These are phyloP conservation scores for Colletotrichum lupini DNA, from an alignment of 2,329 filamentous ascomycete genomes.

Conservation along the genomic window DNA sequence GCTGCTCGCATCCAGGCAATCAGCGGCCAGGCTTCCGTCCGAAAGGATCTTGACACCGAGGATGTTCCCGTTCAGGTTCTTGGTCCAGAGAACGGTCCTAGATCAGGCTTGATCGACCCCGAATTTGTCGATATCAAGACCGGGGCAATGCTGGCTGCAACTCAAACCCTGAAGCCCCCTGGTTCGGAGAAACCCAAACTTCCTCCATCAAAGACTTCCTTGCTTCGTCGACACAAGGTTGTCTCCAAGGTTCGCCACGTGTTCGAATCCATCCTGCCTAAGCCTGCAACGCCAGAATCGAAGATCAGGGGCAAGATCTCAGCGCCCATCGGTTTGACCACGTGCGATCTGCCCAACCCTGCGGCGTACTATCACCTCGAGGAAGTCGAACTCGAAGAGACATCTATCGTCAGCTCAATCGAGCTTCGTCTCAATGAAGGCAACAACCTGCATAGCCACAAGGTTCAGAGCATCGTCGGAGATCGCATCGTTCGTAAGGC, in stretches of 20 bases:
- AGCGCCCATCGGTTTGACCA: slow-evolving; percentile 10
- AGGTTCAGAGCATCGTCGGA: slow-evolving; percentile 47
- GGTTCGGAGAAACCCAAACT: slow-evolving; percentile 19
- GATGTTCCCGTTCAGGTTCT: neutral
- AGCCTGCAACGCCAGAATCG: slow-evolving; percentile 37
- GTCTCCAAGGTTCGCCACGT: slow-evolving; percentile 48
- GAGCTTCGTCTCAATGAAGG: slow-evolving; percentile 49
- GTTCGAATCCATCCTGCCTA: slow-evolving; percentile 46
- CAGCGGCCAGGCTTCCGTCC: too few relatives aligned
- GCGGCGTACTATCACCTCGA: slow-evolving; percentile 18
- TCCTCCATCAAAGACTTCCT: slow-evolving; percentile 40
- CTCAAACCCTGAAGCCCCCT: slow-evolving; percentile 47
- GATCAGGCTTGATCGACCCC: slow-evolving; percentile 12
- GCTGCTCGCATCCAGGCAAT: neutral
- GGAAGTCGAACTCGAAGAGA: slow-evolving; percentile 29
- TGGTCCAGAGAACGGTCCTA: neutral
- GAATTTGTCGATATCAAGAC: slow-evolving; percentile 48
- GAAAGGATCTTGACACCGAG: neutral
- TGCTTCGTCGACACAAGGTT: slow-evolving; percentile 44
- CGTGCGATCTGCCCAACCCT: slow-evolving; percentile 22
- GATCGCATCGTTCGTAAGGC: slow-evolving; percentile 44
- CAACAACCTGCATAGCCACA: slow-evolving; percentile 47
- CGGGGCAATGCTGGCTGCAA: slow-evolving; percentile 50
- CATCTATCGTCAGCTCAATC: slow-evolving; percentile 43
- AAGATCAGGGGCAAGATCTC: slow-evolving; percentile 32